These are phyloP conservation scores for Nadsonia starkeyi-henricii DNA, from an alignment of 1,139 yeast genomes.

Conservation along the genomic window DNA sequence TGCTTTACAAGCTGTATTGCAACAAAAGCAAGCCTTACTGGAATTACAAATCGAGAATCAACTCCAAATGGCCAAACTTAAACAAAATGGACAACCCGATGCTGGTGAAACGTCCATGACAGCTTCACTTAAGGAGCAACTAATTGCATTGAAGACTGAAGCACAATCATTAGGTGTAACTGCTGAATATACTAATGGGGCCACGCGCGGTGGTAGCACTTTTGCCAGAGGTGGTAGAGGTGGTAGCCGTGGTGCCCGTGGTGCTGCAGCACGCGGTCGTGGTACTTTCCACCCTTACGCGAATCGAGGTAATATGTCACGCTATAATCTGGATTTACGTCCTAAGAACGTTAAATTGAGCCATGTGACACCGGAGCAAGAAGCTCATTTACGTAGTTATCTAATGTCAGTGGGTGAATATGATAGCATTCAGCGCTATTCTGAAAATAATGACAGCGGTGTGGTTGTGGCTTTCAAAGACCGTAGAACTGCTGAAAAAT, in stretches of 20 bases:
- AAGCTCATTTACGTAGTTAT: conserved; percentile 14
- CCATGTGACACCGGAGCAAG: conserved; percentile 19
- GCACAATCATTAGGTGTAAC: conserved; percentile 20
- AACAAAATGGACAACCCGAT: conserved; percentile 17
- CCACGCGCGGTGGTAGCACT: too few relatives aligned
- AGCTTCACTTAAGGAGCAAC: conserved; percentile 22
- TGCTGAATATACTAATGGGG: conserved; percentile 3
- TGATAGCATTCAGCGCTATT: conserved; percentile 11
- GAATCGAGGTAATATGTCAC: conserved; percentile 6
- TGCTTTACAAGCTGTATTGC: conserved; percentile 23
- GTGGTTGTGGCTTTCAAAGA: conserved; percentile 27
- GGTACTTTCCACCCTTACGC: conserved; percentile 13
- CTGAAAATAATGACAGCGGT: conserved; percentile 12
- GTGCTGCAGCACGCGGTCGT: conserved; percentile 14
- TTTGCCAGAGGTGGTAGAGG: conserved; percentile 10
- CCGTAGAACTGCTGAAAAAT: conserved; percentile 29
- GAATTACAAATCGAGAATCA: conserved; percentile 22
- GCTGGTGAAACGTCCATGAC: conserved; percentile 19
- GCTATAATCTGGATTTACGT: conserved; percentile 26
- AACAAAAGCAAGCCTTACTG: conserved; percentile 24
- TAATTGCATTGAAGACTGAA: conserved; percentile 24
- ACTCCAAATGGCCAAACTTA: conserved; percentile 15
- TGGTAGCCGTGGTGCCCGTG: conserved; percentile 8
- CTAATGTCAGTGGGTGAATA: conserved; percentile 13
- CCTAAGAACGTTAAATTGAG: conserved; percentile 25